Evolutionary conservation across 306 rosid genomes (phyloP), one percentile per base, ranked within the genome.

Genomic region (Vicia villosa): DNA sequence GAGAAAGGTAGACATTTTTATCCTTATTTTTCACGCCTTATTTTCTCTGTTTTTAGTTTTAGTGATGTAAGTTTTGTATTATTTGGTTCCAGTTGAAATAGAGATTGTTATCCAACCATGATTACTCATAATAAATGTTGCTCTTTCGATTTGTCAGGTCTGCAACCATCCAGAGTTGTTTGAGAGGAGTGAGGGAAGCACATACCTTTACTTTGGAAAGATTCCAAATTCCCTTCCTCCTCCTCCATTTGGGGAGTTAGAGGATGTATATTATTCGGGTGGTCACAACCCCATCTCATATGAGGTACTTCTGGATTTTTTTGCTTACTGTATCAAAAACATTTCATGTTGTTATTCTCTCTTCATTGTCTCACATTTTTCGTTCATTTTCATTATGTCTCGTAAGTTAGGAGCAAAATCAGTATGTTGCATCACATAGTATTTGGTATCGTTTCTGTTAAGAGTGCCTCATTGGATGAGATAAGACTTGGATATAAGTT

Each of bases 121-220:
- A 19, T 55, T 38, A 71, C 66, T 61, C 40, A 13, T 74, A 55
- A 67, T 59, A 70, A 74, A 72, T 70, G 10, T 63, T 75, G 20
- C 54, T 52, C 63, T 76, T 75, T 15, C 30, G 70, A 69, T 45
- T 57, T 85, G 86, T 34, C 75, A 94, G 99, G 99, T 94, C 17
- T 94, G 99, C 88, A 94, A 94, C 81, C 99, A 94, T 82, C 99
- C 99, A 16, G 99, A 94, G 77, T 80, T 91, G 87, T 94, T 94
- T 37, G 99, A 94, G 77, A 94, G 99, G 81, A 88, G 86, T 55
- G 99, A 94, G 83, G 99, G 99, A 83, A 89, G 84, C 80, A 85
- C 96, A 10, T 94, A 78, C 86, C 80, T 88, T 22, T 80, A 87
- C 86, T 94, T 94, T 69, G 91, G 94, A 38, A 88, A 77, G 62